phyloP scores from a whole-genome alignment of 2,329 filamentous ascomycete species.

The Trichoderma koningii region DNA sequence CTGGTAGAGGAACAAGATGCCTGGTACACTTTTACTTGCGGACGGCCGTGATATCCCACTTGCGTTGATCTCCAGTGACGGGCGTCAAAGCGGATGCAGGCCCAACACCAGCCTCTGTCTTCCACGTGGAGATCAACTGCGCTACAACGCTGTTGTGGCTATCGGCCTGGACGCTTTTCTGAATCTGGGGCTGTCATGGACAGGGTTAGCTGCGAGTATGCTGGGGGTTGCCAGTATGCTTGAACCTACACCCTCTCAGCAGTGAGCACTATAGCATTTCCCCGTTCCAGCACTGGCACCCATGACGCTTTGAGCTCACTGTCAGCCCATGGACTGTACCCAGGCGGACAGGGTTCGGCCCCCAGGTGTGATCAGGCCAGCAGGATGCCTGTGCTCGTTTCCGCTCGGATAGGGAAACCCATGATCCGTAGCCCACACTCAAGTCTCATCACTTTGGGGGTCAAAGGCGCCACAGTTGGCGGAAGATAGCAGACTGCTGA shows the following conservation, averaged over 20 bases:
- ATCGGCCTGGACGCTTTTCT: constrained; percentile 15
- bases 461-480: neutral
- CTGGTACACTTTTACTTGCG: neutral
- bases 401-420: constrained; percentile 11
- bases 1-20: neutral
- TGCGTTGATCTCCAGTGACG: too few relatives aligned
- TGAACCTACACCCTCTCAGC: neutral
- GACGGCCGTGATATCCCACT: neutral
- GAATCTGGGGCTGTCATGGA: constrained; percentile 1
- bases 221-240: constrained; percentile 8
- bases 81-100: neutral
- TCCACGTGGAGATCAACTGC: constrained; percentile 22
- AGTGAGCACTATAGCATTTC: neutral
- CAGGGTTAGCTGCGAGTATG: neutral
- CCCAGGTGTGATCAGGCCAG: constrained; percentile 14
- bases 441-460: constrained; percentile 6
- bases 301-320: constrained; percentile 3
- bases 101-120: constrained; percentile 2
- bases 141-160: constrained; percentile 20
- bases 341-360: neutral
- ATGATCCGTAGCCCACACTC: constrained; percentile 14
- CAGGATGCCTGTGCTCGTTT: constrained; percentile 19
- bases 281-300: constrained; percentile 1
- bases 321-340: constrained; percentile 1
- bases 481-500: neutral